Evolutionary conservation across 1,284 basidiomycete species (phyloP), one percentile per base, ranked within the genome.

Genomic region (Ustilago sp.): DNA sequence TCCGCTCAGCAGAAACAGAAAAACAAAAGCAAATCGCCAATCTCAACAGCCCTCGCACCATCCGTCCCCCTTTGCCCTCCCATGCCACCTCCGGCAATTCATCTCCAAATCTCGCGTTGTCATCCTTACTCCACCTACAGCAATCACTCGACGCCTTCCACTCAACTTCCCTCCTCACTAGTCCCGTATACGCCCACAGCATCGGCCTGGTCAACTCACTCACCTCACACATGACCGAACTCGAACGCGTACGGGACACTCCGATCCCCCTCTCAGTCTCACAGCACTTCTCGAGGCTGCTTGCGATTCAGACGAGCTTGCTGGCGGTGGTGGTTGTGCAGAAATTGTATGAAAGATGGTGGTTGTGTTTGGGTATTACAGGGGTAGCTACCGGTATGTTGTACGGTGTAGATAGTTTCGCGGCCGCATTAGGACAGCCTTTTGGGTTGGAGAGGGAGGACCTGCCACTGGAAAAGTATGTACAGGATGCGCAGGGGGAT

Each of bases 401-500:
- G n/a, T 77, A 77, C 34, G 74, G 70, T 7, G 70, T 77, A 2
- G 74, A 77, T 38, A 69, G 66, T 35, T 73, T 77, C 12, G 70
- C 74, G 19, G 70, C 74, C 3, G 69, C 36, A 28, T 31, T 77
- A 45, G 67, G 67, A 13, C 74, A 77, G 59, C 74, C 74, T 23
- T 67, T 77, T 41, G 74, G 74, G 32, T 28, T 65, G 45, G 64
- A 77, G 28, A 67, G 50, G 54, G 70, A 77, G 45, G 74, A 77
- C 57, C 51, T 77, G 35, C 74, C 74, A 38, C 43, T 77, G 19
- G 70, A 73, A 15, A 65, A 59, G 45, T 77, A 69, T 32, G 57
- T 69, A 8, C 55, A 50, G 1, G 61, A 67, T 11, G 64, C 55
- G 17, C 70, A 77, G 59, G 47, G 55, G 17, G 70, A 77, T 50